These are phyloP conservation scores for Helichrysum umbraculigerum DNA, from an alignment of 129 eudicot species.

Conservation along the genomic window DNA sequence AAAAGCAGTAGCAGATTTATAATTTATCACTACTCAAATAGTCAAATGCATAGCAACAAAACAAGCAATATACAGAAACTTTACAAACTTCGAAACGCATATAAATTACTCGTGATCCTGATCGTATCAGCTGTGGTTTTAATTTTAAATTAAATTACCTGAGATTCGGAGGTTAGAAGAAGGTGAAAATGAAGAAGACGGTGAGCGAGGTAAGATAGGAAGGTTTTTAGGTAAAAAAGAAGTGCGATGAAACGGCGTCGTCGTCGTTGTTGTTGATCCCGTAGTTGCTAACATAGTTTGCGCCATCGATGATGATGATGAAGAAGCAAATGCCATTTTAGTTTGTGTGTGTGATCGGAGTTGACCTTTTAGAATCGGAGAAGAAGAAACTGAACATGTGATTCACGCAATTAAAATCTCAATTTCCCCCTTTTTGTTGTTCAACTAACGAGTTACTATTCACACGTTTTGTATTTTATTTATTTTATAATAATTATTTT, in stretches of 20 bases:
- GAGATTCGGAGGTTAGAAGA: conserved; percentile 25
- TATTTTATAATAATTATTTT: too few species aligned
- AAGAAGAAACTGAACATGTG: conserved; percentile 24
- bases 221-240: conserved; percentile 13
- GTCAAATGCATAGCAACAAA: not conserved
- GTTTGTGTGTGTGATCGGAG: conserved; percentile 24
- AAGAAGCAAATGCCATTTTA: conserved; percentile 5
- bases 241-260: conserved; percentile 26
- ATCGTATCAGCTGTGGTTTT: not conserved
- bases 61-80: conserved; percentile 4
- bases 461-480: conserved; percentile 16
- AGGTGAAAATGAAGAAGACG: conserved; percentile 21
- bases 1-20: not conserved
- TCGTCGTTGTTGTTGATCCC: not conserved
- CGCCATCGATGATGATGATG: conserved; percentile 27
- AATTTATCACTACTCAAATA: not conserved
- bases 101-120: conserved; percentile 4
- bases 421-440: not conserved
- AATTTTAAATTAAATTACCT: conserved; percentile 17
- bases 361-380: conserved; percentile 25
- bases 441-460: conserved; percentile 8
- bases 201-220: conserved; percentile 20
- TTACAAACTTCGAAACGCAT: conserved; percentile 1
- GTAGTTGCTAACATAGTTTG: conserved; percentile 12
- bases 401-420: conserved; percentile 21